Conservation (phyloP, 2,329 filamentous ascomycete species). For the Hypomyces perniciosus region DNA sequence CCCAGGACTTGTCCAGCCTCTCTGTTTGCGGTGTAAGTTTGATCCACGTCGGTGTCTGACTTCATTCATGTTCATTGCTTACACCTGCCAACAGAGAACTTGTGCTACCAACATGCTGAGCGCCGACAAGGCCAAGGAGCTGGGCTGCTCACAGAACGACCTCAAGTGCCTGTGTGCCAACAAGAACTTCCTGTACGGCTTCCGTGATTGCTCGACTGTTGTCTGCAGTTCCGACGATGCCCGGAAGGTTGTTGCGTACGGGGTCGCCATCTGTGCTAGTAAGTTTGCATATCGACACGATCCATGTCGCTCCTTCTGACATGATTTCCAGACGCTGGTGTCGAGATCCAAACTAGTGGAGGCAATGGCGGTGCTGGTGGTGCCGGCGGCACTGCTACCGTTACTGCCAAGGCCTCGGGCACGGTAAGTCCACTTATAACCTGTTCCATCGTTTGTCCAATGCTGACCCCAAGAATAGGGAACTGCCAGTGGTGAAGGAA, state of each 20-base stretch:
- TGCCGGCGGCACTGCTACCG: not conserved
- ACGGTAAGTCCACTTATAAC: constrained; percentile 1
- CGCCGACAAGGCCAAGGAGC: constrained; percentile 32
- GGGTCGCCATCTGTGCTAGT: constrained; percentile 34
- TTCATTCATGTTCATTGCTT: constrained; percentile 5
- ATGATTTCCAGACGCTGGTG: constrained; percentile 24
- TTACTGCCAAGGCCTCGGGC: not conserved
- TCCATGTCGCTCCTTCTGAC: constrained; percentile 14
- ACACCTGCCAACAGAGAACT: constrained; percentile 32
- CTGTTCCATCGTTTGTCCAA: not conserved
- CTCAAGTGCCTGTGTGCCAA: constrained; percentile 42
- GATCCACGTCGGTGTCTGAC: not conserved
- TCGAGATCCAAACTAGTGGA: constrained; percentile 23
- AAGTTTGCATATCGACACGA: constrained; percentile 13
- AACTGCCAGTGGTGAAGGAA: constrained; percentile 1
- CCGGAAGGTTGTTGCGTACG: constrained; percentile 33
- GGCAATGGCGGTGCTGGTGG: constrained; percentile 3
- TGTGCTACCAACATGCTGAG: constrained; percentile 48
- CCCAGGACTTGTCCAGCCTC: constrained; percentile 37
- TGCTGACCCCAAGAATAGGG: not conserved
- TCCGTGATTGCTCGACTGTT: constrained; percentile 45
- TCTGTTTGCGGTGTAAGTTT: constrained; percentile 49
- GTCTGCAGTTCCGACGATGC: constrained; percentile 34
- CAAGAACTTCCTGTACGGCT: constrained; percentile 41
- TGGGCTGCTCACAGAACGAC: constrained; percentile 41